Percentiles rank a stretch among this genome's conserved stretches.
Conservation (phyloP, 208 protist genomes). For the Trypanosoma melophagium region DNA sequence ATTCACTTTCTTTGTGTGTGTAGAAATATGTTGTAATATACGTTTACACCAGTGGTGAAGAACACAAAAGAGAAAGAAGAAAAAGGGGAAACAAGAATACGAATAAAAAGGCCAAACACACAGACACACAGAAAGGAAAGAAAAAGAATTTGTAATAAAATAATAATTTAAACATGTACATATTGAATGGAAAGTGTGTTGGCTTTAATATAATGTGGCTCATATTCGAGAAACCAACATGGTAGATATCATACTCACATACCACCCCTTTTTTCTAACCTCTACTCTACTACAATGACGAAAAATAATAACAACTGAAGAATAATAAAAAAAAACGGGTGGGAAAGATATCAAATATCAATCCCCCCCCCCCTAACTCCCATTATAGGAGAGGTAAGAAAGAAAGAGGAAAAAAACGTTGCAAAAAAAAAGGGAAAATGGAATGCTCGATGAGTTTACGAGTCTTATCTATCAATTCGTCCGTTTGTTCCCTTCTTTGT, state of each 20-base stretch:
- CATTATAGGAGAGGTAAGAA: neutral
- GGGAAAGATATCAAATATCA: too few species aligned
- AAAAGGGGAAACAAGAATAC: constrained; percentile 17
- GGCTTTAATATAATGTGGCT: too few species aligned
- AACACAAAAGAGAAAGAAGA: constrained; percentile 13
- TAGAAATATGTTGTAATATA: neutral
- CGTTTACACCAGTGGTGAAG: neutral
- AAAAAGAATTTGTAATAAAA: constrained; percentile 1
- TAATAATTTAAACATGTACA: too few species aligned
- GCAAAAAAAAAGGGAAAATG: neutral
- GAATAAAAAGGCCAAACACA: constrained; percentile 5
- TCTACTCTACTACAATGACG: neutral
- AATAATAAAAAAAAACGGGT: neutral
- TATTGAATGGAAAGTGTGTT: too few species aligned
- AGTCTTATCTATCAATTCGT: too few species aligned
- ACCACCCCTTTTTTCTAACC: neutral
- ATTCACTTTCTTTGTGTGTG: constrained; percentile 4
- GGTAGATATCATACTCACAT: too few species aligned
- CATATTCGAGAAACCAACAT: too few species aligned
- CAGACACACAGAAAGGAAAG: neutral
- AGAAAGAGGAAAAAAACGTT: constrained; percentile 9
- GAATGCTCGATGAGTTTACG: too few species aligned
- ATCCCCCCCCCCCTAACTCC: too few species aligned
- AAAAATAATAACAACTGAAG: constrained; percentile 1
- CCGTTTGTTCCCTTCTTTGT: too few species aligned